A percentile compares a stretch with the other conserved stretches of the same genome.
Evolutionary conservation across 805 yeast species (phyloP).

Genomic region (Saturnispora gosingensis): DNA sequence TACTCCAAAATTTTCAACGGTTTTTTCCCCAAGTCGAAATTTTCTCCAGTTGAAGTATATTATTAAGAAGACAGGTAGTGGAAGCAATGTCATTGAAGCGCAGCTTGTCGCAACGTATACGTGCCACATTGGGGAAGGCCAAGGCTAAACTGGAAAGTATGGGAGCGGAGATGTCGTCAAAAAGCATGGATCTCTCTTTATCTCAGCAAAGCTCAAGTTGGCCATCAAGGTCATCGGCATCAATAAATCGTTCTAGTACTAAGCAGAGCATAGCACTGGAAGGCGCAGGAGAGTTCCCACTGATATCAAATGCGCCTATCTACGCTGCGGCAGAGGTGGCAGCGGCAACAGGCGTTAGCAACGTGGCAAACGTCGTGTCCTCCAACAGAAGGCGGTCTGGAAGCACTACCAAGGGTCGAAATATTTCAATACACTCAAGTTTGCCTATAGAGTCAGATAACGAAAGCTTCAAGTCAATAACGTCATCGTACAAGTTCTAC

Average conservation of each 20-base stretch:
- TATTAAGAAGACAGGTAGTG: not conserved
- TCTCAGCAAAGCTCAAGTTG: not conserved
- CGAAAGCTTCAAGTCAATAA: slow-evolving; percentile 3
- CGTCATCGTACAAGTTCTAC: not conserved
- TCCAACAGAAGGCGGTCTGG: slow-evolving; percentile 4
- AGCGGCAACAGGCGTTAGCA: not conserved
- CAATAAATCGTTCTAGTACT: not conserved
- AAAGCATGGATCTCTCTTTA: not conserved
- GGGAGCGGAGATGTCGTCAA: not conserved
- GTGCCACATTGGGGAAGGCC: slow-evolving; percentile 11
- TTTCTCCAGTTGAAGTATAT: not conserved
- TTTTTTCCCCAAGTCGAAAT: slow-evolving; percentile 1
- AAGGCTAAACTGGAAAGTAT: slow-evolving; percentile 10
- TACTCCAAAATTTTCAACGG: not conserved
- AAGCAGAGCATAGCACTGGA: not conserved
- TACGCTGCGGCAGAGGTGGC: not conserved
- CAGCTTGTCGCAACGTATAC: slow-evolving; percentile 13
- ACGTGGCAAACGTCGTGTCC: not conserved
- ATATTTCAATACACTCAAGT: slow-evolving; percentile 1
- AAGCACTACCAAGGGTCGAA: slow-evolving; percentile 1
- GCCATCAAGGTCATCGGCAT: not conserved
- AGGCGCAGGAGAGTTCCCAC: slow-evolving; percentile 2
- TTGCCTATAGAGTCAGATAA: not conserved
- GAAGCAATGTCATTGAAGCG: slow-evolving; percentile 13
- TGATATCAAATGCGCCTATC: slow-evolving; percentile 4